A percentile compares a stretch with the other conserved stretches of the same genome.
Evolutionary conservation across 2,329 filamentous ascomycete genomes (phyloP).

Genomic region (Parastagonospora avenae): DNA sequence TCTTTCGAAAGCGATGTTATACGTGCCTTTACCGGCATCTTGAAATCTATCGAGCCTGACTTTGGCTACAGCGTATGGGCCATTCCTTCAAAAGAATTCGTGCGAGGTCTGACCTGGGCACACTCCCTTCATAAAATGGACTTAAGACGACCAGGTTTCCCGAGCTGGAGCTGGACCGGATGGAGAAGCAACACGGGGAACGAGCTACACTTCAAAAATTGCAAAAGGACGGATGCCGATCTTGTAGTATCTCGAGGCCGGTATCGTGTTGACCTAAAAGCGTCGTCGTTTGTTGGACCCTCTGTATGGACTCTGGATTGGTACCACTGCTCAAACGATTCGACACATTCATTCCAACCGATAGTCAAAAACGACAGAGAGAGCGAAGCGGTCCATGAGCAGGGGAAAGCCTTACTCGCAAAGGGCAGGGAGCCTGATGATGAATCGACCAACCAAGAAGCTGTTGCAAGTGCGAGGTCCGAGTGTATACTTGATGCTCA

Average conservation of each 20-base stretch:
- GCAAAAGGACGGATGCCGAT: neutral
- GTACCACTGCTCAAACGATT: neutral
- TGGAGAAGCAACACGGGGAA: neutral
- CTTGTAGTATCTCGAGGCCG: neutral
- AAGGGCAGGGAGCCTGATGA: too few relatives aligned
- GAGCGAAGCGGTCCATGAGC: neutral
- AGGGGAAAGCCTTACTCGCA: too few relatives aligned
- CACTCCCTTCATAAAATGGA: neutral
- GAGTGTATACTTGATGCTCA: too few relatives aligned
- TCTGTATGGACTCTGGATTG: neutral
- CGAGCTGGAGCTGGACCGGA: slow-evolving; percentile 14
- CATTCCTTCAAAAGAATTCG: slow-evolving; percentile 1
- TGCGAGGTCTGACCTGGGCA: neutral
- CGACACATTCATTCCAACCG: neutral
- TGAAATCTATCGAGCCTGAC: slow-evolving; percentile 1
- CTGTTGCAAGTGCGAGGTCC: too few relatives aligned
- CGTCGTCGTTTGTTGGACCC: slow-evolving; percentile 5
- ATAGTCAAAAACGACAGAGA: neutral
- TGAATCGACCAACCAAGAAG: too few relatives aligned
- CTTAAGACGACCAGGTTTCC: slow-evolving; percentile 1
- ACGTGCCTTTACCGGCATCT: slow-evolving; percentile 7
- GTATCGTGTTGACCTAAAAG: neutral
- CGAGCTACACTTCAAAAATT: neutral
- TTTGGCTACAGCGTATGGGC: slow-evolving; percentile 4
- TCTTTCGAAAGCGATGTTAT: slow-evolving; percentile 7